Conservation (phyloP, 2,329 filamentous ascomycete species). For the Thielaviopsis euricoi region DNA sequence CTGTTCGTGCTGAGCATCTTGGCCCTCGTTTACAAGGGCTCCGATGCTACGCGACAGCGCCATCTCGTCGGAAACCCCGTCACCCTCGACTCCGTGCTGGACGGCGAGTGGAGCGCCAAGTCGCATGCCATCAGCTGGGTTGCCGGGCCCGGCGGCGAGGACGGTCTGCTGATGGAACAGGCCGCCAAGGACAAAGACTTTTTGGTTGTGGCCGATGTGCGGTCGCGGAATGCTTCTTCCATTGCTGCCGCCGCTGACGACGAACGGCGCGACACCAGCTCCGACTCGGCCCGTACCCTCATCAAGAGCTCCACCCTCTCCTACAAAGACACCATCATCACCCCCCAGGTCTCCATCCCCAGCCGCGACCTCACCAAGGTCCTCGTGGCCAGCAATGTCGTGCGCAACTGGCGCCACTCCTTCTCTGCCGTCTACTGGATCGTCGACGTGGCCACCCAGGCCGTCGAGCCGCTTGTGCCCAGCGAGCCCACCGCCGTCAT, state of each 20-base stretch:
- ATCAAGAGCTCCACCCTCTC: slow-evolving; percentile 54
- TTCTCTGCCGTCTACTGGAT: slow-evolving; percentile 79
- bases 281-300: slow-evolving; percentile 45
- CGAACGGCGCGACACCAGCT: slow-evolving; percentile 4
- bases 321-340: slow-evolving; percentile 37
- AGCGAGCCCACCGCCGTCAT: slow-evolving; percentile 45
- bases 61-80: slow-evolving; percentile 43
- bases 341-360: slow-evolving; percentile 50
- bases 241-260: slow-evolving; percentile 18
- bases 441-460: slow-evolving; percentile 72
- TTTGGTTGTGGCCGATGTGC: slow-evolving; percentile 75
- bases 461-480: slow-evolving; percentile 61
- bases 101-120: slow-evolving; percentile 46
- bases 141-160: slow-evolving; percentile 54
- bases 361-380: slow-evolving; percentile 77
- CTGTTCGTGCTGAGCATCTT: slow-evolving; percentile 46
- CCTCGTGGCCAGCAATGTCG: slow-evolving; percentile 54
- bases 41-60: slow-evolving; percentile 37
- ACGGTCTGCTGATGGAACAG: slow-evolving; percentile 70
- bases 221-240: slow-evolving; percentile 23
- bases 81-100: slow-evolving; percentile 53
- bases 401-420: slow-evolving; percentile 81
- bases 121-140: slow-evolving; percentile 62
- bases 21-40: slow-evolving; percentile 53
- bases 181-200: slow-evolving; percentile 50